Percentiles rank a stretch among this genome's conserved stretches.
Conservation (phyloP, 2,329 filamentous ascomycete genomes). For the Tothia fuscella region DNA sequence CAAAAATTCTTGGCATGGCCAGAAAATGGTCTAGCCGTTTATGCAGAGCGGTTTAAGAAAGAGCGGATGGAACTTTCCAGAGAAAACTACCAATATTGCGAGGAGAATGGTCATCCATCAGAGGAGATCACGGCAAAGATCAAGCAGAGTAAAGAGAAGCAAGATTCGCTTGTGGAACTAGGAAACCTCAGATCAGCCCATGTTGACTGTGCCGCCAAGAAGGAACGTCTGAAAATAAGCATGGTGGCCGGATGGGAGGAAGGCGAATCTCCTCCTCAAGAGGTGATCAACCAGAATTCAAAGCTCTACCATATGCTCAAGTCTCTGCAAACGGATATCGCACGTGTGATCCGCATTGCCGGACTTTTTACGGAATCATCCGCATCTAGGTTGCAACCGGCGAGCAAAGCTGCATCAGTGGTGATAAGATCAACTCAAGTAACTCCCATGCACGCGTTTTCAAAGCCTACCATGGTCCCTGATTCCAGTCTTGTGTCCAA, state of each 20-base stretch:
- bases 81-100: neutral
- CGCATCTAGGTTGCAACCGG: neutral
- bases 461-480: neutral
- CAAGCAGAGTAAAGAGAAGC: slow-evolving; percentile 2
- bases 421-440: slow-evolving; percentile 10
- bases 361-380: neutral
- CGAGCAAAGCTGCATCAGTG: neutral
- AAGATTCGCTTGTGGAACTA: slow-evolving; percentile 5
- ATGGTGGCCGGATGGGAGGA: slow-evolving; percentile 1
- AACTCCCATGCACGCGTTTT: neutral
- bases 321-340: neutral
- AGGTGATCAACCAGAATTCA: slow-evolving; percentile 4
- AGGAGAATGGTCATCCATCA: neutral
- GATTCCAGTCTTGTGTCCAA: slow-evolving; percentile 6
- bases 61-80: neutral
- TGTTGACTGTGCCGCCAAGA: neutral
- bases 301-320: slow-evolving; percentile 1
- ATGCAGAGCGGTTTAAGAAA: neutral
- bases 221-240: neutral
- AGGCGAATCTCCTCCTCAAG: neutral
- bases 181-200: neutral
- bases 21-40: neutral
- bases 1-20: neutral
- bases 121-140: neutral
- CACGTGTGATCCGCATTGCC: neutral